A percentile compares a stretch with the other conserved stretches of the same genome.
Evolutionary conservation across 306 rosid species (phyloP).

Genomic region (Clitoria ternatea): DNA sequence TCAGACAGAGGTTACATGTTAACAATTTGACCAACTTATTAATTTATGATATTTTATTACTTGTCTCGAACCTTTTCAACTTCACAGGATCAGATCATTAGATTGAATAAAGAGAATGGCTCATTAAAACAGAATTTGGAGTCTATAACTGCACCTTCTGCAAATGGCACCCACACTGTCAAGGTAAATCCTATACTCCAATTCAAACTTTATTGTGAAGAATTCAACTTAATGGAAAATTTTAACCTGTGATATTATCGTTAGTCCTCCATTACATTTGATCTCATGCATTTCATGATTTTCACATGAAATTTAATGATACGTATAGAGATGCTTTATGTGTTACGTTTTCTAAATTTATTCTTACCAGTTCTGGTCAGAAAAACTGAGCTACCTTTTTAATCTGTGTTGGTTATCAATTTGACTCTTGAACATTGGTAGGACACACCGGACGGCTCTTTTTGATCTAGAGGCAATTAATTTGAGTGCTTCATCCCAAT

Average conservation of each 20-base stretch:
- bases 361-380: conserved; percentile 8
- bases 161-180: conserved; percentile 41
- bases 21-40: neutral
- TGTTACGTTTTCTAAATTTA: neutral
- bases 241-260: neutral
- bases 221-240: neutral
- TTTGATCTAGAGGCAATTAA: neutral
- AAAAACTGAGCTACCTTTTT: neutral
- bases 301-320: conserved; percentile 5
- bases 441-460: neutral
- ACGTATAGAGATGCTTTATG: neutral
- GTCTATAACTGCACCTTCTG: conserved; percentile 40
- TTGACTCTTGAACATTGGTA: neutral
- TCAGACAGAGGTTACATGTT: neutral
- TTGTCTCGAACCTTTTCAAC: conserved; percentile 20
- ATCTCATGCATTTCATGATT: neutral
- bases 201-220: conserved; percentile 14
- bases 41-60: neutral
- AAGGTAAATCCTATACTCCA: conserved; percentile 42
- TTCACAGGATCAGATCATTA: conserved; percentile 65
- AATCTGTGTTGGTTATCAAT: neutral
- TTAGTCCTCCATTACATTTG: neutral
- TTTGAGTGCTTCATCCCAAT: neutral
- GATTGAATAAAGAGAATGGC: conserved; percentile 80
- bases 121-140: conserved; percentile 74